Evolutionary conservation across 2,329 filamentous ascomycete genomes (phyloP).

Genomic region (Botrytis sinoallii): DNA sequence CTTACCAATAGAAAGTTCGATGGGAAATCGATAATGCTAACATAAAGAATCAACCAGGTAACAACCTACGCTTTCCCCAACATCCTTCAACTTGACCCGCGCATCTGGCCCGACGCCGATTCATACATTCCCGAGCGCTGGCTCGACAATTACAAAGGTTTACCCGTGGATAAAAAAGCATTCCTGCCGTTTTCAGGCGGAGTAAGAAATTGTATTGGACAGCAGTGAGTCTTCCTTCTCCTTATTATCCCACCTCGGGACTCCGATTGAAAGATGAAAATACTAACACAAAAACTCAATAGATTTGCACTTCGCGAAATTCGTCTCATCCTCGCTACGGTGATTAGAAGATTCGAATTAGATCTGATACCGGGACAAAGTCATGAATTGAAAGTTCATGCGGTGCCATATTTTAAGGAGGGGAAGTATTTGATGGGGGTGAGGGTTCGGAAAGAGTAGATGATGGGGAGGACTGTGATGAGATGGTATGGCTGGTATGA

Average conservation of each 20-base stretch:
- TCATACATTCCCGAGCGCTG: conserved; percentile 28
- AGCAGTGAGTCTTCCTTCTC: not conserved
- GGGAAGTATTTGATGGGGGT: conserved; percentile 29
- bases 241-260: too few relatives aligned
- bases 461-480: conserved; percentile 25
- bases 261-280: not conserved
- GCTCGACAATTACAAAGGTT: conserved; percentile 20
- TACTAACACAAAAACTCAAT: not conserved
- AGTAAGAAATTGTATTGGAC: conserved; percentile 10
- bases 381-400: conserved; percentile 27
- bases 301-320: conserved; percentile 30
- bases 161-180: conserved; percentile 23
- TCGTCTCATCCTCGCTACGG: conserved; percentile 25
- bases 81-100: conserved; percentile 15
- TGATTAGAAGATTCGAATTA: conserved; percentile 26
- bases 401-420: conserved; percentile 27
- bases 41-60: conserved; percentile 14
- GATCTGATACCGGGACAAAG: conserved; percentile 26
- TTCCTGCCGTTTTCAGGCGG: conserved; percentile 18
- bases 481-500: not conserved
- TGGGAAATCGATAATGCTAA: not conserved
- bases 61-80: not conserved
- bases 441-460: not conserved
- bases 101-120: conserved; percentile 26
- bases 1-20: not conserved